phyloP scores from a whole-genome alignment of 208 protist species.

The Acanthamoeba rhysodes region DNA sequence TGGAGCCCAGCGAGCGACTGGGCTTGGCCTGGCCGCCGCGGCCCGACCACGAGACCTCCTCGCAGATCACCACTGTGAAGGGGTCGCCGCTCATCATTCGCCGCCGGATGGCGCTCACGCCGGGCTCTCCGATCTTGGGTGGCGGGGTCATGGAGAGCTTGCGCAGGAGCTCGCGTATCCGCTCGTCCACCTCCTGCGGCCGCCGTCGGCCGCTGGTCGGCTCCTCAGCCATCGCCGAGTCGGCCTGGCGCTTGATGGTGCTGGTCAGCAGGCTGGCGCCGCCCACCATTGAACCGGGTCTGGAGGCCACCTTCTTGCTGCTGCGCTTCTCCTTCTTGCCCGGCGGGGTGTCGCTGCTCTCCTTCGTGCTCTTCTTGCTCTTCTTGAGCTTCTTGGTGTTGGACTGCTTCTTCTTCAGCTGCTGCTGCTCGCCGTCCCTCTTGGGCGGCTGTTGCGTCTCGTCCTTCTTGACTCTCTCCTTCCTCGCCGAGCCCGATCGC shows the following conservation, averaged over 20 bases:
- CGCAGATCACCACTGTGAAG: conserved; percentile 42
- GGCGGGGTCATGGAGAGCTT: conserved; percentile 25
- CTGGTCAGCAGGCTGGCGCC: neutral
- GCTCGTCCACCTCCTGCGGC: neutral
- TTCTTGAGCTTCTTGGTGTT: conserved; percentile 1
- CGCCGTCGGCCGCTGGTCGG: neutral
- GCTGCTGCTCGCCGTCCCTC: neutral
- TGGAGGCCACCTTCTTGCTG: neutral
- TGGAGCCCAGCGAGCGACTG: conserved; percentile 54
- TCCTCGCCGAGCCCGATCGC: neutral
- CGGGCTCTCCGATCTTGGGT: neutral
- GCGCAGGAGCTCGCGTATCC: neutral
- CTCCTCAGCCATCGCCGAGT: neutral
- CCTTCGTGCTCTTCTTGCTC: neutral
- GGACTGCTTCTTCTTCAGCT: neutral
- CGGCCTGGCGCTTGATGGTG: neutral
- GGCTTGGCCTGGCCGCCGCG: neutral
- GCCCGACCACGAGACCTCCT: neutral
- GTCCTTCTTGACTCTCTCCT: neutral
- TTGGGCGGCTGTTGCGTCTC: neutral
- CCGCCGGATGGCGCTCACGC: conserved; percentile 6
- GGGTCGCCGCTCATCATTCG: conserved; percentile 23
- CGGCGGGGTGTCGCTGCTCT: neutral
- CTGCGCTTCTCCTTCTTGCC: conserved; percentile 27
- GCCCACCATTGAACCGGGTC: neutral